Conservation (phyloP, 306 rosid species). For the Cucurbita moschata region DNA sequence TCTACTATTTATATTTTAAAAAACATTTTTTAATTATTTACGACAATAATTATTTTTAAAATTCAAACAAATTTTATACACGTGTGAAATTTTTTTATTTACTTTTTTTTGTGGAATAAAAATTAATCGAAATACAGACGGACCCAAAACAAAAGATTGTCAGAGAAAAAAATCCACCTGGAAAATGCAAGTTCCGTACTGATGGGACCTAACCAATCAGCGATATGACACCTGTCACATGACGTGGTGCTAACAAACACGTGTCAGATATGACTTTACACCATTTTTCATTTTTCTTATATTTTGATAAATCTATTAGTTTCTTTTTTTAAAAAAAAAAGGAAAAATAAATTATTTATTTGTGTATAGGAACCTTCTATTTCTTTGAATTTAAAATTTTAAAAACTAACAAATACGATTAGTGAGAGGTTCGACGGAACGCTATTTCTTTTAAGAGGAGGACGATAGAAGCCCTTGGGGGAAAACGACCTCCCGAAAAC, state of each 20-base stretch:
- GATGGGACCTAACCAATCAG: not conserved
- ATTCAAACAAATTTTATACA: no score
- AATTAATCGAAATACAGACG: not conserved
- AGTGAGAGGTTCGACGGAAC: no score
- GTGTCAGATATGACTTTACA: not conserved
- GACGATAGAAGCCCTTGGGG: no score
- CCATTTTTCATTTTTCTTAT: not conserved
- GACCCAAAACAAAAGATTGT: not conserved
- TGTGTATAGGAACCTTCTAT: not conserved
- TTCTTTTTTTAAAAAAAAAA: no score
- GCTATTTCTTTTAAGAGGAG: no score
- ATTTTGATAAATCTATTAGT: not conserved
- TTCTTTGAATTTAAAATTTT: not conserved
- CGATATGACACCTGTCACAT: not conserved
- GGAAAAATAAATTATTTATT: no score
- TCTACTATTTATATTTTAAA: no score
- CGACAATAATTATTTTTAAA: no score
- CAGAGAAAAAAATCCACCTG: not conserved
- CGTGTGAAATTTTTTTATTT: no score
- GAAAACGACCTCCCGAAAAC: no score
- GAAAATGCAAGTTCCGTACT: slow-evolving; percentile 2
- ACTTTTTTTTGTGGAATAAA: not conserved
- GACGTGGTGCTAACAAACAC: slow-evolving; percentile 1
- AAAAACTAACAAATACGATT: no score
- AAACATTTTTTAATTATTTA: no score